phyloP scores from a whole-genome alignment of 345 rosid genomes.

The Syzygium oleosum region DNA sequence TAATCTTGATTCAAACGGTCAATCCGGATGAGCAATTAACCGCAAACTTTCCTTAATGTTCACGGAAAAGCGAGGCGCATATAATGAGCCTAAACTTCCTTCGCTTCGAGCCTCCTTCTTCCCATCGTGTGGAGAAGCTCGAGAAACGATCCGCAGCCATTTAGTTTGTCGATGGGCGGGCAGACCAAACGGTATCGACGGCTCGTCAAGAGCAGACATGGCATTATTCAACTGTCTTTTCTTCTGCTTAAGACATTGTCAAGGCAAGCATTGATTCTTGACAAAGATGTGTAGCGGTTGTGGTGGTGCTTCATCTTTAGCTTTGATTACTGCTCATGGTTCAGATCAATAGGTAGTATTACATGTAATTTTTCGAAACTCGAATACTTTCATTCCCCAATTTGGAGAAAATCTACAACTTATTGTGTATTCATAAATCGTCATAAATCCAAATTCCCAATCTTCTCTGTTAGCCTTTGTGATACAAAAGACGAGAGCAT shows the following conservation, averaged over 20 bases:
- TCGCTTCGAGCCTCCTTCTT: no score
- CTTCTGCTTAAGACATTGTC: no score
- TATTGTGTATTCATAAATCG: background rate
- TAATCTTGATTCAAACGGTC: background rate
- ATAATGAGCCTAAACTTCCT: background rate
- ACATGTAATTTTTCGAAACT: background rate
- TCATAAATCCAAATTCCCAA: background rate
- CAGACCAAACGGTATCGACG: no score
- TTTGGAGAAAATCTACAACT: background rate
- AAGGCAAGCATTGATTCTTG: background rate
- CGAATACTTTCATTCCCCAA: background rate
- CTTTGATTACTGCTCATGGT: background rate
- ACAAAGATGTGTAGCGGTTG: background rate
- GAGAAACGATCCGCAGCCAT: no score
- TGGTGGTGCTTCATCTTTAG: no score
- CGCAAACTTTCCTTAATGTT: background rate
- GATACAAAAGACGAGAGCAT: background rate
- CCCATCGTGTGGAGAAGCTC: no score
- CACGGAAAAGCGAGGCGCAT: background rate
- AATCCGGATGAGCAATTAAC: background rate
- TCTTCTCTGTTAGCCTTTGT: rapidly evolving
- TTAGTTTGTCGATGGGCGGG: no score
- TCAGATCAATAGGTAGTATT: background rate
- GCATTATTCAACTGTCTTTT: no score
- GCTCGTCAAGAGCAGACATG: no score